phyloP scores from a whole-genome alignment of 2,329 filamentous ascomycete species.

The Alternaria burnsii region DNA sequence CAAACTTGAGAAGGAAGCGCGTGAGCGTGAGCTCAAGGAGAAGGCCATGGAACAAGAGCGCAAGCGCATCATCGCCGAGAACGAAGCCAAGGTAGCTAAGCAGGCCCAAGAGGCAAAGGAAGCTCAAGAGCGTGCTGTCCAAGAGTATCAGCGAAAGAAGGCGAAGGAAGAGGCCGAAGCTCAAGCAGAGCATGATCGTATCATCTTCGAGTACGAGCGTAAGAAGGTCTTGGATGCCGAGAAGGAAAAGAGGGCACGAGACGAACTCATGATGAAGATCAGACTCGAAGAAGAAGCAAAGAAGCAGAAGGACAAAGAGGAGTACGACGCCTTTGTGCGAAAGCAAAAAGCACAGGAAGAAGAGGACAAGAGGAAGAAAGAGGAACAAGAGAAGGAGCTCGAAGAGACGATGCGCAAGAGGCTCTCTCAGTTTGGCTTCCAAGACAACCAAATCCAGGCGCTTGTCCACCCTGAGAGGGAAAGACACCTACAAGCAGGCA shows the following conservation, averaged over 20 bases:
- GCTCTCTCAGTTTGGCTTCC: constrained; percentile 56
- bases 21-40: constrained; percentile 36
- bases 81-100: constrained; percentile 39
- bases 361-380: constrained; percentile 52
- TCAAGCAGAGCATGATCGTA: constrained; percentile 42
- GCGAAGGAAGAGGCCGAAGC: constrained; percentile 43
- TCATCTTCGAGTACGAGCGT: constrained; percentile 48
- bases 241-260: constrained; percentile 48
- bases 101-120: constrained; percentile 43
- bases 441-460: constrained; percentile 58
- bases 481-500: constrained; percentile 49
- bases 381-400: constrained; percentile 53
- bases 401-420: constrained; percentile 57
- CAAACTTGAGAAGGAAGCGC: constrained; percentile 42
- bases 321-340: constrained; percentile 52
- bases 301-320: constrained; percentile 54
- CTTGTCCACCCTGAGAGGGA: constrained; percentile 59
- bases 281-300: constrained; percentile 52
- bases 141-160: constrained; percentile 46
- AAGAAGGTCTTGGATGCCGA: constrained; percentile 49
- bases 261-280: constrained; percentile 51
- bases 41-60: constrained; percentile 38
- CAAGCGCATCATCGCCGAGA: constrained; percentile 42
- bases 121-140: constrained; percentile 44
- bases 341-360: constrained; percentile 54